Percentiles rank a stretch among this genome's conserved stretches.
Conservation (phyloP, 345 rosid species). For the Syzygium grande region DNA sequence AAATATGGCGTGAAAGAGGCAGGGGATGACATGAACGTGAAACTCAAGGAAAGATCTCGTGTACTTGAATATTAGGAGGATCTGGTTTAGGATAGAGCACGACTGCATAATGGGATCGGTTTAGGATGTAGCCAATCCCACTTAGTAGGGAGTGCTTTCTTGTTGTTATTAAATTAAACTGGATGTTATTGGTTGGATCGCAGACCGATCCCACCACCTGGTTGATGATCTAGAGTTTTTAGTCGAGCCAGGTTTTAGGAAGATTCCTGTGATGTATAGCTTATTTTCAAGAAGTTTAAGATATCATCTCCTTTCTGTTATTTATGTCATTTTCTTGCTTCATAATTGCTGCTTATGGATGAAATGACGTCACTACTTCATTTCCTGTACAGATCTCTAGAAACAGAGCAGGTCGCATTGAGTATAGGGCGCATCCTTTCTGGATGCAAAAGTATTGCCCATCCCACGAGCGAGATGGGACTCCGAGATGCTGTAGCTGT, state of each 20-base stretch:
- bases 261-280: background rate
- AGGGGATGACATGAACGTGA: background rate
- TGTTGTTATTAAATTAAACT: background rate
- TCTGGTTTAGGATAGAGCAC: background rate
- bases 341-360: background rate
- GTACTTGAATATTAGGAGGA: background rate
- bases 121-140: background rate
- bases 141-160: background rate
- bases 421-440: conserved; percentile 91
- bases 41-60: background rate
- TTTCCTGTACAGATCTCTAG: conserved; percentile 55
- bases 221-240: background rate
- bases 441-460: conserved; percentile 98
- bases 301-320: background rate
- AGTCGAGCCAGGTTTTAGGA: background rate
- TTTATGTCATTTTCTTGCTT: background rate
- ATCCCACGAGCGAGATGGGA: conserved; percentile 82
- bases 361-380: background rate
- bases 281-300: background rate
- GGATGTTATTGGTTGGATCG: background rate
- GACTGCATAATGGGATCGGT: background rate
- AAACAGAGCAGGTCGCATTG: conserved; percentile 69
- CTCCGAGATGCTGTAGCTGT: conserved; percentile 94
- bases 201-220: background rate
- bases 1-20: background rate